Conservation (phyloP, 768 basidiomycete genomes). For the Baorangia bicolor region DNA sequence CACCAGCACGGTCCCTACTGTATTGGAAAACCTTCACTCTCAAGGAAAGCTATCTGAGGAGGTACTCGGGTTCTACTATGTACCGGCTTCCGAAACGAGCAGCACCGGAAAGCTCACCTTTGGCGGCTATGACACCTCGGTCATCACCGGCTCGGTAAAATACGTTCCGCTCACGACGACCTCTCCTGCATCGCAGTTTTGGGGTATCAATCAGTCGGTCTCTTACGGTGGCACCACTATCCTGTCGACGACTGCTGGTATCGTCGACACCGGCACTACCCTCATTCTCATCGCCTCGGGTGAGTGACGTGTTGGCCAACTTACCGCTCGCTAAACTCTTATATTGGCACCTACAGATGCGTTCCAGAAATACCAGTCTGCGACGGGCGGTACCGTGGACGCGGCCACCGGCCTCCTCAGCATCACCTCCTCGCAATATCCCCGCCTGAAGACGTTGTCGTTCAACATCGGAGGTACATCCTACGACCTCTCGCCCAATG, state of each 20-base stretch:
- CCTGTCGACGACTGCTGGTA: no score
- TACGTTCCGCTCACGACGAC: no score
- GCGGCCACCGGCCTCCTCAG: conserved; percentile 29
- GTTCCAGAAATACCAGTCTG: conserved; percentile 21
- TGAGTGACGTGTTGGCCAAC: no score
- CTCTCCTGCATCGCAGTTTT: no score
- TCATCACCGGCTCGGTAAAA: no score
- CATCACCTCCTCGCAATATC: conserved; percentile 27
- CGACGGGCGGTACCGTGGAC: conserved; percentile 31
- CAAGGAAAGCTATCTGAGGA: conserved; percentile 27
- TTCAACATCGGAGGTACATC: no score
- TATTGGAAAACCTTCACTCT: conserved; percentile 34
- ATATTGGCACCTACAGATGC: conserved; percentile 24
- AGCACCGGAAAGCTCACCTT: no score
- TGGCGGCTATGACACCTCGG: no score
- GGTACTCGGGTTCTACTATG: conserved; percentile 34
- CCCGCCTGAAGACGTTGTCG: conserved; percentile 22
- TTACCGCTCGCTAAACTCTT: conserved; percentile 4
- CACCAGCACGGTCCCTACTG: conserved; percentile 27
- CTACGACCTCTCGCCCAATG: conserved; percentile 26
- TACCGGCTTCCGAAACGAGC: conserved; percentile 24
- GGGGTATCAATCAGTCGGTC: no score
- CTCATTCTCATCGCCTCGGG: no score
- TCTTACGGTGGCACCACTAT: no score
- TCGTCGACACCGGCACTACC: no score